Evolutionary conservation across 2,329 filamentous ascomycete genomes (phyloP).

Genomic region (Coniochaeta ligniaria): DNA sequence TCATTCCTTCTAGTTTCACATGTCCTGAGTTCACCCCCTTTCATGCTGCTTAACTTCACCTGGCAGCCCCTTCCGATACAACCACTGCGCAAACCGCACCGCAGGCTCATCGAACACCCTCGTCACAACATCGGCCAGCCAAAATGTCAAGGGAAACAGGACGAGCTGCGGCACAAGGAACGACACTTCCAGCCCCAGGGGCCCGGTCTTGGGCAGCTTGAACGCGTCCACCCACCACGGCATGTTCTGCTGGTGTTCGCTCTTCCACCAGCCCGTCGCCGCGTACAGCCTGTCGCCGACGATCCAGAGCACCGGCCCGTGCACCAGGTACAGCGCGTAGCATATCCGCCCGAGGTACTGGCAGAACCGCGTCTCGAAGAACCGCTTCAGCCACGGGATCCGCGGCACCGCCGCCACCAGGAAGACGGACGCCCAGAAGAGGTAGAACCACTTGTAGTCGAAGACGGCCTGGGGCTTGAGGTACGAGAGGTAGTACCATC

Average conservation of each 20-base stretch:
- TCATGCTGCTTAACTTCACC: conserved; percentile 4
- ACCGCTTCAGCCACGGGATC: conserved; percentile 45
- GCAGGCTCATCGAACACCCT: conserved; percentile 50
- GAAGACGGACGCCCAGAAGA: conserved; percentile 53
- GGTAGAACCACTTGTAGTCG: conserved; percentile 59
- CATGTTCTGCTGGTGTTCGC: conserved; percentile 39
- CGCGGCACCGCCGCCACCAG: conserved; percentile 47
- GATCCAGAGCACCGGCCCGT: conserved; percentile 52
- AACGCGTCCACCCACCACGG: conserved; percentile 50
- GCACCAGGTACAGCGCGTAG: conserved; percentile 54
- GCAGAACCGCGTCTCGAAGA: conserved; percentile 50
- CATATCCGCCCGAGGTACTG: conserved; percentile 56
- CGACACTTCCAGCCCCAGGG: conserved; percentile 50
- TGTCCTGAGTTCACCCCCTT: not conserved
- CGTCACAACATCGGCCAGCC: conserved; percentile 47
- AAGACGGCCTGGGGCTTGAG: conserved; percentile 57
- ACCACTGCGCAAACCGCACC: conserved; percentile 50
- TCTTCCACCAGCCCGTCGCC: conserved; percentile 46
- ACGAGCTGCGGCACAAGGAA: conserved; percentile 53
- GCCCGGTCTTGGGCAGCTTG: conserved; percentile 44
- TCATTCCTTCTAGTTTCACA: too few relatives aligned
- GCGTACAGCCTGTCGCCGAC: conserved; percentile 56
- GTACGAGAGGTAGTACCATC: conserved; percentile 51
- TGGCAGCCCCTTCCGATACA: conserved; percentile 40
- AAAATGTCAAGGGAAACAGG: conserved; percentile 49